Percentiles rank a stretch among this genome's conserved stretches.
phyloP scores from a whole-genome alignment of 495 filamentous ascomycete species.

The Penicillium lividum region DNA sequence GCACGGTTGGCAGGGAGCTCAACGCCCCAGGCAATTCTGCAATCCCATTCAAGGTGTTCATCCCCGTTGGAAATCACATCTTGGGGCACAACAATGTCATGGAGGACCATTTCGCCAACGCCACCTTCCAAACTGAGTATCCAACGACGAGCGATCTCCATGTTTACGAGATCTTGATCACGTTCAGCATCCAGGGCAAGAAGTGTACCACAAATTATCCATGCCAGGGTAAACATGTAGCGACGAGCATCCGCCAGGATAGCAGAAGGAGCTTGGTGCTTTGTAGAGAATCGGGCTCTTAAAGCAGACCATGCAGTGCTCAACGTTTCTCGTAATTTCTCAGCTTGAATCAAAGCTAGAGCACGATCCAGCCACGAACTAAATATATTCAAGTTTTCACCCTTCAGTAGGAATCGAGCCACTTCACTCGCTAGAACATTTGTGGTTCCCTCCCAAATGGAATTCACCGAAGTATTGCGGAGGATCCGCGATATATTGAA shows the following conservation, averaged over 20 bases:
- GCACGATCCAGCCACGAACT: slow-evolving; percentile 46
- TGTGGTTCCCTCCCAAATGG: slow-evolving; percentile 78
- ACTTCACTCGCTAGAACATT: slow-evolving; percentile 67
- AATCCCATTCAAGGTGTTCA: slow-evolving; percentile 33
- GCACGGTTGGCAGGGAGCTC: slow-evolving; percentile 29
- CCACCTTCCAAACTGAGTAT: slow-evolving; percentile 30
- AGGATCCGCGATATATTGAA: slow-evolving; percentile 66
- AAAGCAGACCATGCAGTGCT: slow-evolving; percentile 22
- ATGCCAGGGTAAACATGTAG: slow-evolving; percentile 40
- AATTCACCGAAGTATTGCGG: slow-evolving; percentile 63
- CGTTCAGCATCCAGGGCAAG: slow-evolving; percentile 34
- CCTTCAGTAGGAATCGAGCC: slow-evolving; percentile 54
- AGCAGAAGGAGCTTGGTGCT: slow-evolving; percentile 9
- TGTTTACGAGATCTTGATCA: slow-evolving; percentile 30
- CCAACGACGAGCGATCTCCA: slow-evolving; percentile 39
- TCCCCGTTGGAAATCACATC: slow-evolving; percentile 5
- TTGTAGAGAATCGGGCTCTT: slow-evolving; percentile 15
- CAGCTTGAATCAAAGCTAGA: slow-evolving; percentile 16
- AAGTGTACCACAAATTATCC: slow-evolving; percentile 32
- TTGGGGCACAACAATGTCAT: slow-evolving; percentile 27
- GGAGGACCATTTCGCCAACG: slow-evolving; percentile 33
- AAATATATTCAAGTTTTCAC: slow-evolving; percentile 42
- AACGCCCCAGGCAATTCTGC: slow-evolving; percentile 35
- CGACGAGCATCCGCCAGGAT: slow-evolving; percentile 37
- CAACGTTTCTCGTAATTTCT: slow-evolving; percentile 14